A percentile compares a stretch with the other conserved stretches of the same genome.
Conservation (phyloP, 331 rosid species). For the Telfairia occidentalis region DNA sequence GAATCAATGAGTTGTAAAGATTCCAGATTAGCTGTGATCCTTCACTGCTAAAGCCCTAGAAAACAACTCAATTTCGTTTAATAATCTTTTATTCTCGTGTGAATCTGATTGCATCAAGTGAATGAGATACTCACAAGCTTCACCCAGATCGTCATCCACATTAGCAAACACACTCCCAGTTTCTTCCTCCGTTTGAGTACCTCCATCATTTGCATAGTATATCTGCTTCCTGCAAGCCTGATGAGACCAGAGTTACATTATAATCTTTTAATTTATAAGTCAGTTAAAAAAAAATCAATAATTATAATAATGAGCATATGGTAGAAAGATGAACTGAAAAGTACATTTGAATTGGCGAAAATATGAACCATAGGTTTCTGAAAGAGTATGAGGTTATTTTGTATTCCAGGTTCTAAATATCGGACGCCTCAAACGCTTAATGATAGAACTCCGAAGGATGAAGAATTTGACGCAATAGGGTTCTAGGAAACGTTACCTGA, state of each 20-base stretch:
- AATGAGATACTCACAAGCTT: conserved; percentile 46
- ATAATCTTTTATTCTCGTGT: conserved; percentile 26
- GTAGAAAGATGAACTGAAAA: background rate
- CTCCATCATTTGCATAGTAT: conserved; percentile 28
- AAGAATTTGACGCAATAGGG: conserved; percentile 2
- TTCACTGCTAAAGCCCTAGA: conserved; percentile 35
- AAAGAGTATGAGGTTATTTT: background rate
- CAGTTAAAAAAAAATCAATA: background rate
- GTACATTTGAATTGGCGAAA: background rate
- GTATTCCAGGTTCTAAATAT: background rate
- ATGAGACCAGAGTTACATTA: conserved; percentile 10
- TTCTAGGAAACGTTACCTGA: conserved; percentile 37
- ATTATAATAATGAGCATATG: background rate
- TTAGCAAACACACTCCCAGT: conserved; percentile 23
- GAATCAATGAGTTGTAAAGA: background rate
- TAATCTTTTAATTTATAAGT: background rate
- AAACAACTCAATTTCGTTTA: conserved; percentile 60
- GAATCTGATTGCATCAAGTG: conserved; percentile 53
- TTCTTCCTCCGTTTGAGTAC: conserved; percentile 20
- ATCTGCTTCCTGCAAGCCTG: conserved; percentile 61
- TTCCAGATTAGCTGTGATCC: conserved; percentile 11
- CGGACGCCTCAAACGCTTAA: background rate
- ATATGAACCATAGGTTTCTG: background rate
- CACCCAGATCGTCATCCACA: conserved; percentile 31
- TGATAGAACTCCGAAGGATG: background rate